Evolutionary conservation across 768 basidiomycete genomes (phyloP), one percentile per base, ranked within the genome.

Genomic region (Pholiota conissans): DNA sequence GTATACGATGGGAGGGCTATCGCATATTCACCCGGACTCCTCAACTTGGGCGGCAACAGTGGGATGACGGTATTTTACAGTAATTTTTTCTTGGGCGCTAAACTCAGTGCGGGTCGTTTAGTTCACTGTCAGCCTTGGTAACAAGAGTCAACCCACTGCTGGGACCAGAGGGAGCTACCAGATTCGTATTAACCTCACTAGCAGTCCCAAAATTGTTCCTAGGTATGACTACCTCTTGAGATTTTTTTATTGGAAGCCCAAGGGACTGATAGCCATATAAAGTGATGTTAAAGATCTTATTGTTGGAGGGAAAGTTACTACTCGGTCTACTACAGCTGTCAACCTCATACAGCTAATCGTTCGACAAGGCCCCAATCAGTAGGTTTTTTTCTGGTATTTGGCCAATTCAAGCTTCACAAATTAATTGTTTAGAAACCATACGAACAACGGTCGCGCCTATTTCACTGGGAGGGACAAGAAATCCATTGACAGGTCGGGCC

Each of bases 261-360:
- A 20, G 13, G 26, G 8, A 16, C 45, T 52, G 9, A 53, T 32
- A n/a, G 24, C 13, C 18, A 45, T 14, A 26, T 24, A 3, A 42
- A 77, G 76, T 0, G 64, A 74, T 45, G 56, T 74, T 11, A 61
- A 68, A 10, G 61, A 61, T 16, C 57, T 74, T 2, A 65, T 73
- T 8, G 27, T 32, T 0, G 29, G 40, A 4, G 52, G 60, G 10
- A 54, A 54, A 39, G 27, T 34, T 47, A 63, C 72, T n/a, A 18
- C 62, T 50, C 28, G 71, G 24, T 71, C 74, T 3, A 35, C 67
- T 1, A 70, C 72, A 2, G 80, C 81, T 0, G 72, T 75, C 0
- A 84, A 80, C 34, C 62, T 84, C 1, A 54, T 84, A 0, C 82
- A 84, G 45, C 66, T 84, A 1, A 72, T 84, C 10, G 58, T 84